Percentiles rank a stretch among this genome's conserved stretches.
phyloP scores from a whole-genome alignment of 2,329 filamentous ascomycete species.

The Tolypocladium capitatum region DNA sequence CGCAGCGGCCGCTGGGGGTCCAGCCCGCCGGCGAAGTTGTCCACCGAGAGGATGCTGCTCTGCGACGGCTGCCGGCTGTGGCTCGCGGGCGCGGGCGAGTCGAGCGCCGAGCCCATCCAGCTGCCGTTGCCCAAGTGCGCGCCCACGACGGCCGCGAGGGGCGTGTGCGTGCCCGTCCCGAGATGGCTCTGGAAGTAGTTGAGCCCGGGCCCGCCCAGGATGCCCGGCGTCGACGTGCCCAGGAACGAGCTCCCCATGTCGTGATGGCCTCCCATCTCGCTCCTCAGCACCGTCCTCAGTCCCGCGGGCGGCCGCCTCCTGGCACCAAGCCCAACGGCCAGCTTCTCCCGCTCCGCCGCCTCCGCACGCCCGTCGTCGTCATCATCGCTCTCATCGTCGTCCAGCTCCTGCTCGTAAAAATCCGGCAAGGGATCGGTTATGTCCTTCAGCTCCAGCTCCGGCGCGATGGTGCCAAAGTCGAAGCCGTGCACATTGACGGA shows the following conservation, averaged over 20 bases:
- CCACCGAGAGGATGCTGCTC: conserved; percentile 31
- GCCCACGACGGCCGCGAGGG: conserved; percentile 65
- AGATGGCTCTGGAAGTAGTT: conserved; percentile 75
- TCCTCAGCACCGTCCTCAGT: conserved; percentile 19
- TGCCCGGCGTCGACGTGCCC: conserved; percentile 46
- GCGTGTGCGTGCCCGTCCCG: conserved; percentile 64
- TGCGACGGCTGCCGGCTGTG: conserved; percentile 32
- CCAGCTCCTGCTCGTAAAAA: conserved; percentile 78
- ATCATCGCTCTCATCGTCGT: conserved; percentile 33
- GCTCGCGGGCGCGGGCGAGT: conserved; percentile 7
- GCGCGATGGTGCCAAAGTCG: conserved; percentile 73
- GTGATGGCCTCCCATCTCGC: conserved; percentile 14
- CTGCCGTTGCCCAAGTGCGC: conserved; percentile 31
- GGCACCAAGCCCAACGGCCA: background rate
- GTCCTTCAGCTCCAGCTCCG: conserved; percentile 85
- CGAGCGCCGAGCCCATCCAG: conserved; percentile 16
- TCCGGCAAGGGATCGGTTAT: conserved; percentile 91
- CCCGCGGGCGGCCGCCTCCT: conserved; percentile 7
- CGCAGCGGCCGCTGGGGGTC: conserved; percentile 30
- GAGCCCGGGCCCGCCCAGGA: conserved; percentile 61
- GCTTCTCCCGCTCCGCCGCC: conserved; percentile 8
- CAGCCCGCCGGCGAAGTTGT: conserved; percentile 20
- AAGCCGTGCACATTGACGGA: conserved; percentile 91
- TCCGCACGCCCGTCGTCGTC: conserved; percentile 23
- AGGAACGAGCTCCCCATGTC: conserved; percentile 44